Conservation (phyloP, 371 early-diverging fungal species). For the Thermomucor indicae-seudaticae region DNA sequence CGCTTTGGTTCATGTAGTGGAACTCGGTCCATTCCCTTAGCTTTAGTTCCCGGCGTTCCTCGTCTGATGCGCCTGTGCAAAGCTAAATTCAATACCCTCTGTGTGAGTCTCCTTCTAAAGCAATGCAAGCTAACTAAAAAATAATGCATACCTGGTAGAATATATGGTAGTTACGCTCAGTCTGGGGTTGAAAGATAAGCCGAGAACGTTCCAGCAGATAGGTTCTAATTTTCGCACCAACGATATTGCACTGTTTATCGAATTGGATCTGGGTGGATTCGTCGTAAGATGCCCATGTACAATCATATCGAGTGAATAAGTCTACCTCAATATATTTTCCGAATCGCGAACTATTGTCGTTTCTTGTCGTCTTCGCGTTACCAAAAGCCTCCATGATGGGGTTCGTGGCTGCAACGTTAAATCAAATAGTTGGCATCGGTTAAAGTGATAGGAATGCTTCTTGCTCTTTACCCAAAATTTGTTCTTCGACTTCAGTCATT, state of each 20-base stretch:
- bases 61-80: conserved; percentile 80
- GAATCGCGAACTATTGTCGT: conserved; percentile 98
- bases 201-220: conserved; percentile 98
- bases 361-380: conserved; percentile 99
- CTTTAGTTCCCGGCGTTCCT: conserved; percentile 72
- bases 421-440: neutral
- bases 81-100: conserved; percentile 55
- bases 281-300: neutral
- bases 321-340: conserved; percentile 96
- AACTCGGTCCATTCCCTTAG: conserved; percentile 71
- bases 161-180: conserved; percentile 98
- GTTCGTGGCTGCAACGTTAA: conserved; percentile 75
- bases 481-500: conserved; percentile 80
- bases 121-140: neutral
- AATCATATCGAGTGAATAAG: neutral
- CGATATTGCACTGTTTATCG: conserved; percentile 76
- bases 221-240: conserved; percentile 94
- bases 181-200: conserved; percentile 90
- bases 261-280: conserved; percentile 60
- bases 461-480: conserved; percentile 55
- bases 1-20: conserved; percentile 86
- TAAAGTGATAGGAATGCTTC: neutral
- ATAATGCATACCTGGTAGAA: conserved; percentile 80
- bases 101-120: neutral
- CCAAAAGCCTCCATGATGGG: conserved; percentile 99